A percentile compares a stretch with the other conserved stretches of the same genome.
phyloP scores from a whole-genome alignment of 179 eudicot genomes.

The Actinidia arguta region DNA sequence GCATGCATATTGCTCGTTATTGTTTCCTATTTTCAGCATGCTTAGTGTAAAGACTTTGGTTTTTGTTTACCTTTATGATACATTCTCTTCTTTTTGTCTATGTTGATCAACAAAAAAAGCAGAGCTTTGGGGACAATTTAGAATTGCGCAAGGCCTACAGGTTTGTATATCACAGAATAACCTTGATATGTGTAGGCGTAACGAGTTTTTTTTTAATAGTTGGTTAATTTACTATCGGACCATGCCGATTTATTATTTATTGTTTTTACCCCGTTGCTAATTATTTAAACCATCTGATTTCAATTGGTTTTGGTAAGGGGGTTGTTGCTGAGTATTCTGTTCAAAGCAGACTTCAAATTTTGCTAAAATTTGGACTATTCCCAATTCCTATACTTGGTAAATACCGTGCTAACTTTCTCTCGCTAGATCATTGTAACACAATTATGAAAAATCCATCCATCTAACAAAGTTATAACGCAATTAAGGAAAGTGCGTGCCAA shows the following conservation, averaged over 20 bases:
- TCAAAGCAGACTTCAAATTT: slow-evolving; percentile 92
- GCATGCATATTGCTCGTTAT: no score
- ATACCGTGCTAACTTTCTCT: slow-evolving; percentile 11
- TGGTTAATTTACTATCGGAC: not conserved
- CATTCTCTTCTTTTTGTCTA: no score
- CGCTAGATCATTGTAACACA: not conserved
- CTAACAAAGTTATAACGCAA: not conserved
- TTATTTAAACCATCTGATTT: not conserved
- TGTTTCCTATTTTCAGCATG: no score
- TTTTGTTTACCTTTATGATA: no score
- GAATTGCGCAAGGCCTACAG: no score
- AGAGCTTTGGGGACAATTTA: no score
- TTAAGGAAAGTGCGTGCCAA: not conserved
- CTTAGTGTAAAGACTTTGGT: no score
- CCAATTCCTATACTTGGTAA: slow-evolving; percentile 81
- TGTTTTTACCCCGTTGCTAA: slow-evolving; percentile 8
- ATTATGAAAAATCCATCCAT: not conserved
- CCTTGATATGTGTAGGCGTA: not conserved
- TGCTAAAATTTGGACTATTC: slow-evolving; percentile 83
- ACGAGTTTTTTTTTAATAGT: not conserved
- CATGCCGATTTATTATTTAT: not conserved
- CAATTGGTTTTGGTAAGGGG: slow-evolving; percentile 52
- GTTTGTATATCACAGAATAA: no score
- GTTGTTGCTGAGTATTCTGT: slow-evolving; percentile 97
- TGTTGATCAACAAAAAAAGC: no score